Evolutionary conservation across 495 filamentous ascomycete genomes (phyloP).

Genomic region (Penicillium egyptiacum): DNA sequence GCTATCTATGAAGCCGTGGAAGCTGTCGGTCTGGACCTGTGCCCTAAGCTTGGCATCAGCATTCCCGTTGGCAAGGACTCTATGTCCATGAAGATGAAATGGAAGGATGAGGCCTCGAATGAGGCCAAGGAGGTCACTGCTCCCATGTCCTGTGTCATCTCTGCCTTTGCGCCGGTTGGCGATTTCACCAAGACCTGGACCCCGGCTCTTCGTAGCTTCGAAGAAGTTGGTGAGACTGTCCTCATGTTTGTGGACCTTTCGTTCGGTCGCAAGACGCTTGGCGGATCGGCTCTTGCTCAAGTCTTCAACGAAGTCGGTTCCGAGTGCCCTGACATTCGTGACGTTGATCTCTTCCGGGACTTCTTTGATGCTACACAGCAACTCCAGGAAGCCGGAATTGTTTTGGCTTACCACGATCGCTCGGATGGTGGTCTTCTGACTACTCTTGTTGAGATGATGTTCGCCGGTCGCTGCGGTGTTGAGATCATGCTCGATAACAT

Average conservation of each 20-base stretch:
- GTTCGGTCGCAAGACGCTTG: conserved; percentile 71
- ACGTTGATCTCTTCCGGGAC: conserved; percentile 78
- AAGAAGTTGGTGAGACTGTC: conserved; percentile 87
- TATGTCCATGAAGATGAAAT: conserved; percentile 97
- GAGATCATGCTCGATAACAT: conserved; percentile 81
- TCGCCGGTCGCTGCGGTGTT: conserved; percentile 88
- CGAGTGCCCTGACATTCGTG: conserved; percentile 80
- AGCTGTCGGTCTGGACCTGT: conserved; percentile 87
- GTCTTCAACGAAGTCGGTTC: conserved; percentile 85
- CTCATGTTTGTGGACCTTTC: conserved; percentile 92
- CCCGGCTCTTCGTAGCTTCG: conserved; percentile 73
- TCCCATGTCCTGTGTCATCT: conserved; percentile 84
- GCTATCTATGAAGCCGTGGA: conserved; percentile 93
- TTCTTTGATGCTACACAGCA: conserved; percentile 88
- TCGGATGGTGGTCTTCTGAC: conserved; percentile 94
- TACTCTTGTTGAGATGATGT: conserved; percentile 95
- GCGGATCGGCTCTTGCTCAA: conserved; percentile 91
- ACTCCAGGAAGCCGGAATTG: conserved; percentile 80
- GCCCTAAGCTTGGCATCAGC: conserved; percentile 77
- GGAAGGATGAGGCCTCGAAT: conserved; percentile 72
- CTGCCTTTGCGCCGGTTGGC: conserved; percentile 81
- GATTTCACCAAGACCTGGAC: conserved; percentile 89
- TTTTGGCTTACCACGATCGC: conserved; percentile 92
- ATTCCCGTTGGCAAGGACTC: conserved; percentile 98
- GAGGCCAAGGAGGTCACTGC: conserved; percentile 82